Evolutionary conservation across 2,329 filamentous ascomycete genomes (phyloP), one percentile per base, ranked within the genome.

Genomic region (Fusarium albidum): DNA sequence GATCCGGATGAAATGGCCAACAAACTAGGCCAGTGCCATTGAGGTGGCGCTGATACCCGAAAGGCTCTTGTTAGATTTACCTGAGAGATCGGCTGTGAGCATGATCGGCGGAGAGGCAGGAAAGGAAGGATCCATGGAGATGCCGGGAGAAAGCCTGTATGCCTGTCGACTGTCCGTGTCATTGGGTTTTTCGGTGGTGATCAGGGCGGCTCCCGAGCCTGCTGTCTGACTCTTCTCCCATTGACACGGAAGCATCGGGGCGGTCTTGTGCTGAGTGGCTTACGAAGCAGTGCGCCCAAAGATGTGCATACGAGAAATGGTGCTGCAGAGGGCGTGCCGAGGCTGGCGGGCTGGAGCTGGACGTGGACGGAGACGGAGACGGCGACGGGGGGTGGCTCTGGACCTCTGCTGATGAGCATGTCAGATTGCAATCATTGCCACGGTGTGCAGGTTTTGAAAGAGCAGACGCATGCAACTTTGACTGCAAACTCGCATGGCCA

Each of bases 321-420:
- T 57, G 44, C 37, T 37, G 17, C 21, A 32, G 34, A 46, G 46
- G 21, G 26, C 52, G 50, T 45, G 35, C n/a, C n/a, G 29, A 57
- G 35, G 37, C 52, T 53, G 26, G 33, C 26, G 26, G 44, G 39
- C 26, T 25, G 25, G 31, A 49, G 43, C 35, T 40, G 26, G 35
- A 39, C 37, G 48, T 49, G 27, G 25, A 58, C 31, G 45, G 54
- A 42, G 43, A 45, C 13, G 40, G n/a, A n/a, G n/a, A n/a, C n/a
- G n/a, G n/a, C n/a, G n/a, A n/a, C n/a, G n/a, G n/a, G n/a, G 50
- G 32, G 50, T 59, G 55, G 55, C 37, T 43, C 43, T 27, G 55
- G 39, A 41, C 26, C 50, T 34, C n/a, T n/a, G n/a, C n/a, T 40
- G 55, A 59, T 61, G 59, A 62, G 46, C 55, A 59, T 52, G 48